Evolutionary conservation across 371 early-diverging fungal species (phyloP).

Genomic region (Rhizomucor pusillus): DNA sequence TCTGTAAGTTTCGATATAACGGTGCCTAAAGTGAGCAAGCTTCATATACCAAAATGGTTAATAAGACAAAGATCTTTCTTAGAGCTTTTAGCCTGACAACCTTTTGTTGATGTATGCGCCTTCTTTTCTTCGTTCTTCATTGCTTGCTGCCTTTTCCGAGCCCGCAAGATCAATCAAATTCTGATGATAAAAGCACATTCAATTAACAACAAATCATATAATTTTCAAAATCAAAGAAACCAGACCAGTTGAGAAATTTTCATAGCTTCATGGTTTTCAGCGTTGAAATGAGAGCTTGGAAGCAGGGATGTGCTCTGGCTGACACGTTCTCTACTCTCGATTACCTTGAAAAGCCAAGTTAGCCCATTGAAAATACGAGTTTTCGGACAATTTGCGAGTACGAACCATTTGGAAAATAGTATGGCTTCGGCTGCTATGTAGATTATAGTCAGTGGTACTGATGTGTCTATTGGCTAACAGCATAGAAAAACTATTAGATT

Average conservation of each 20-base stretch:
- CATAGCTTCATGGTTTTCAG: constrained; percentile 44
- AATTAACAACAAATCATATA: neutral
- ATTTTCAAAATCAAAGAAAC: neutral
- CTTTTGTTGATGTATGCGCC: constrained; percentile 89
- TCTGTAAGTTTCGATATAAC: constrained; percentile 77
- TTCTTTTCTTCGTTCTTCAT: constrained; percentile 78
- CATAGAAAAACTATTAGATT: constrained; percentile 1
- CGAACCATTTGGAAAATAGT: constrained; percentile 85
- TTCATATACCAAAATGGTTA: constrained; percentile 3
- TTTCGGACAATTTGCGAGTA: neutral
- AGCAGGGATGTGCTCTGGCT: constrained; percentile 3
- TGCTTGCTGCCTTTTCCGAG: constrained; percentile 78
- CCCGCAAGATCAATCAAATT: constrained; percentile 62
- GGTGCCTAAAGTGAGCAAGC: constrained; percentile 76
- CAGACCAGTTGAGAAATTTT: constrained; percentile 65
- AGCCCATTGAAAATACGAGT: neutral
- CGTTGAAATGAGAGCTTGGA: neutral
- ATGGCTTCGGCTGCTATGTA: constrained; percentile 85
- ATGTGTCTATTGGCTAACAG: constrained; percentile 69
- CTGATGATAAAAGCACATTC: neutral
- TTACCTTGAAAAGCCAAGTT: constrained; percentile 6
- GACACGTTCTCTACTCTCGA: constrained; percentile 20
- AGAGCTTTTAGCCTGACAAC: constrained; percentile 4
- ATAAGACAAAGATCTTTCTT: neutral
- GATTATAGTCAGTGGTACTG: constrained; percentile 84